A percentile compares a stretch with the other conserved stretches of the same genome.
phyloP scores from a whole-genome alignment of 805 yeast species.

The Peterozyma xylosa region DNA sequence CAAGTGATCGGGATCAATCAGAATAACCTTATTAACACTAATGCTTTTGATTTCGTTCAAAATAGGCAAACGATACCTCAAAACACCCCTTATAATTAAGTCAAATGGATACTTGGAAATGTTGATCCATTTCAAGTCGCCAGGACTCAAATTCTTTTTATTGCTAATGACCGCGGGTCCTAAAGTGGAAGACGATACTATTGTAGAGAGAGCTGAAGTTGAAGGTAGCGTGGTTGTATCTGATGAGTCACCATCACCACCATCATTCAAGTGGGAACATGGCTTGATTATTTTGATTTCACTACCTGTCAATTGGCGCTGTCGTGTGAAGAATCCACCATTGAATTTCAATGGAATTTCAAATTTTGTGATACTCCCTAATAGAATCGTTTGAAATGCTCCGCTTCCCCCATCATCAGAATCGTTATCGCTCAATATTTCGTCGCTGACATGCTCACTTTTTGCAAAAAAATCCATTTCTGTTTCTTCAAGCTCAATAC shows the following conservation, averaged over 20 bases:
- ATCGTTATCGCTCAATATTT: background rate
- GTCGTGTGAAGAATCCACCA: conserved; percentile 70
- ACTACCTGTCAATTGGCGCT: conserved; percentile 50
- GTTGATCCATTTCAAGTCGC: conserved; percentile 56
- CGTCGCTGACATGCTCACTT: conserved; percentile 35
- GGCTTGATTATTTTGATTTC: conserved; percentile 71
- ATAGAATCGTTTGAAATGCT: conserved; percentile 55
- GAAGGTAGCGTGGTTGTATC: conserved; percentile 21
- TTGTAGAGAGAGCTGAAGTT: background rate
- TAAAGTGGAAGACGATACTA: background rate
- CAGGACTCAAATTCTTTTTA: conserved; percentile 4
- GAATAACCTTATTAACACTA: conserved; percentile 50
- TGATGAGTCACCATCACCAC: conserved; percentile 5
- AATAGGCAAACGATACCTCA: conserved; percentile 72
- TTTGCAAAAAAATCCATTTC: conserved; percentile 84
- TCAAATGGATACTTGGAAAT: conserved; percentile 80
- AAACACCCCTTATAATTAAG: conserved; percentile 72
- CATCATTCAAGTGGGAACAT: conserved; percentile 31
- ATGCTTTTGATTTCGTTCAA: conserved; percentile 44
- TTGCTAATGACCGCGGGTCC: too few species aligned
- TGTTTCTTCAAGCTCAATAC: conserved; percentile 53
- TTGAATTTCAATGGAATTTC: conserved; percentile 70
- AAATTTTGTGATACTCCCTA: conserved; percentile 60
- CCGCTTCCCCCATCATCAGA: conserved; percentile 9
- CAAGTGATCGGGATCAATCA: conserved; percentile 41